Base-by-base conservation (phyloP, 2,329 filamentous ascomycete genomes). In the Basipetospora chlamydospora region DNA sequence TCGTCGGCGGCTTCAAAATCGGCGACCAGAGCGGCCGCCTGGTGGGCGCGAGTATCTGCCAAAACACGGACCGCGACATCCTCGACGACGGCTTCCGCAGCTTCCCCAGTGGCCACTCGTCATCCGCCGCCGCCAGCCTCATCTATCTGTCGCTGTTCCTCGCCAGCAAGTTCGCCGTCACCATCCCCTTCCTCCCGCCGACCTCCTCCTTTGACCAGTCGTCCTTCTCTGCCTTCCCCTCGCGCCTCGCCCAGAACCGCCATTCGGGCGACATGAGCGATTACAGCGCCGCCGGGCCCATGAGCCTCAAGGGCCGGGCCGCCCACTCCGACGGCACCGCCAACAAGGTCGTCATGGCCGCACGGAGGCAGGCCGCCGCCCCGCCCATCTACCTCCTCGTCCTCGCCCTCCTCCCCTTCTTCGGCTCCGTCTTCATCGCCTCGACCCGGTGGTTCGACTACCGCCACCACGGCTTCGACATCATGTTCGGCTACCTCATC, bases 391-490 rank as follows among this genome's bases (percentile, higher is more conserved):
- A 85, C 50, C 74, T 90, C 3, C 65, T 93, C 10, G 60, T 78
- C 30, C 54, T 88, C 23, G 68, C 75, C 2, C 61, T 85, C 13
- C 56, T 83, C 2, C 87, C 87, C 3, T 70, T 86, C 44, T 79
- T 76, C 39, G 62, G 73, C 1, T 80, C 86, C 5, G 70, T 86
- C 43, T 94, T 86, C 59, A 80, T 95, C 43, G 69, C 79, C n/a
- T 73, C 77, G 20, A 88, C 84, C 1, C 80, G 88, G 9, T 96
- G 80, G 70, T 86, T 79, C 41, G 79, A 95, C 55, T 92, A 79
- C 60, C 76, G 83, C 26, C 88, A 96, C 55, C 82, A 88, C 53
- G 86, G 79, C n/a, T 88, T 94, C 53, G 88, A 96, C 45, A 82
- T 95, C 44, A 59, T 95, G 3, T 84, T 81, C 43, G 88, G 88